Conservation (phyloP, 2,329 filamentous ascomycete genomes). For the Biscogniauxia marginata region DNA sequence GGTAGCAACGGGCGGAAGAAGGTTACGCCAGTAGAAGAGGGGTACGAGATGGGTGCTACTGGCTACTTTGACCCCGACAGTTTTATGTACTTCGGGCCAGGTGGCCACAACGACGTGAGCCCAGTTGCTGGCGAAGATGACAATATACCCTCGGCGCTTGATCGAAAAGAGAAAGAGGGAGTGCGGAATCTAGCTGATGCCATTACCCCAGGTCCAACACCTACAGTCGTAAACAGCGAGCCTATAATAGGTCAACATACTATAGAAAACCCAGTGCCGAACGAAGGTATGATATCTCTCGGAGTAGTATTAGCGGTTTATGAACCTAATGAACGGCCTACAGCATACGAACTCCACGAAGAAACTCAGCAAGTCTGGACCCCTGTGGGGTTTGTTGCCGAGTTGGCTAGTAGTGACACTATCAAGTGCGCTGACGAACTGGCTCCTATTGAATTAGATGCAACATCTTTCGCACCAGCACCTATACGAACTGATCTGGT, state of each 20-base stretch:
- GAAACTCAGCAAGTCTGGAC: conserved; percentile 15
- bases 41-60: conserved; percentile 34
- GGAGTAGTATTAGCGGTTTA: not conserved
- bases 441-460: conserved; percentile 33
- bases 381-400: conserved; percentile 29
- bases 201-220: not conserved
- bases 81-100: conserved; percentile 53
- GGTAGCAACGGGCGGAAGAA: conserved; percentile 19
- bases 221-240: not conserved
- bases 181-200: not conserved
- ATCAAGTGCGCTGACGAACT: conserved; percentile 33
- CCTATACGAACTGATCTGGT: conserved; percentile 11
- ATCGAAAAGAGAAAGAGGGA: not conserved
- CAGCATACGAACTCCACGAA: conserved; percentile 22
- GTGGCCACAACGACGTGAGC: conserved; percentile 45
- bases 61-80: conserved; percentile 50
- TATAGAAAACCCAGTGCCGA: not conserved
- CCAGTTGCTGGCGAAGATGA: conserved; percentile 42
- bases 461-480: conserved; percentile 13
- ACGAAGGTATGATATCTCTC: not conserved
- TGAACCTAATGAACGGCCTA: not conserved
- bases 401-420: conserved; percentile 30
- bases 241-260: not conserved
- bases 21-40: conserved; percentile 19
- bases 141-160: conserved; percentile 5